A percentile compares a stretch with the other conserved stretches of the same genome.
Evolutionary conservation across 192 early-diverging fungal genomes (phyloP).

Genomic region (Jimgerdemannia flammicorona): DNA sequence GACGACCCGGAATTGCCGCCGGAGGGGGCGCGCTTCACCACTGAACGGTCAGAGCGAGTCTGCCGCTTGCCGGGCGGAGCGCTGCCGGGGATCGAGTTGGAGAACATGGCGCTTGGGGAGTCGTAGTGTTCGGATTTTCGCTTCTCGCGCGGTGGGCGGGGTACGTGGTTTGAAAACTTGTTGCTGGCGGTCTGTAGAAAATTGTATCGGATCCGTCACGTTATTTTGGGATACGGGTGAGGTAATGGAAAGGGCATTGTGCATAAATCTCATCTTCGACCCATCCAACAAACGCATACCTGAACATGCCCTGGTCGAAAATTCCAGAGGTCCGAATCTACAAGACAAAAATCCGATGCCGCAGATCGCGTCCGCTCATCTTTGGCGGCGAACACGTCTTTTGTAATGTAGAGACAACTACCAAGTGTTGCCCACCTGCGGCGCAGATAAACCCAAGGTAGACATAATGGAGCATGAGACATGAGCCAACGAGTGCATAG

Average conservation of each 20-base stretch:
- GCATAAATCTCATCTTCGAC: too few relatives aligned
- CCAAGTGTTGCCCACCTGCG: slow-evolving; percentile 63
- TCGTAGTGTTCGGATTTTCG: not conserved
- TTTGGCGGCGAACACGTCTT: slow-evolving; percentile 52
- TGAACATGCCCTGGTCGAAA: slow-evolving; percentile 43
- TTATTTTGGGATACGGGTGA: too few relatives aligned
- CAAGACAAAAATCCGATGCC: slow-evolving; percentile 55
- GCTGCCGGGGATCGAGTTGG: not conserved
- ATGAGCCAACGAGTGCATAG: not conserved
- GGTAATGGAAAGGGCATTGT: too few relatives aligned
- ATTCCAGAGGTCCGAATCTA: slow-evolving; percentile 57
- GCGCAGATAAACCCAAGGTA: not conserved
- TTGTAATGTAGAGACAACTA: slow-evolving; percentile 57
- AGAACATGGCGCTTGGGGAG: not conserved
- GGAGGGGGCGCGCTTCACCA: not conserved
- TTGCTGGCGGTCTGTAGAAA: not conserved
- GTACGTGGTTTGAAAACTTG: not conserved
- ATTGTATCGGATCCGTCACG: too few relatives aligned
- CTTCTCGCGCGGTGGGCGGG: slow-evolving; percentile 1
- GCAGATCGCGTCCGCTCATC: slow-evolving; percentile 56
- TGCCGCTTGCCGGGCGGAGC: slow-evolving; percentile 8
- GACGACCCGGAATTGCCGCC: not conserved
- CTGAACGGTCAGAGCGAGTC: not conserved
- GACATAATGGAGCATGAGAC: not conserved
- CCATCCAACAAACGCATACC: slow-evolving; percentile 13